phyloP scores from a whole-genome alignment of 176 grass and related monocot species.

The Microstegium vimineum region DNA sequence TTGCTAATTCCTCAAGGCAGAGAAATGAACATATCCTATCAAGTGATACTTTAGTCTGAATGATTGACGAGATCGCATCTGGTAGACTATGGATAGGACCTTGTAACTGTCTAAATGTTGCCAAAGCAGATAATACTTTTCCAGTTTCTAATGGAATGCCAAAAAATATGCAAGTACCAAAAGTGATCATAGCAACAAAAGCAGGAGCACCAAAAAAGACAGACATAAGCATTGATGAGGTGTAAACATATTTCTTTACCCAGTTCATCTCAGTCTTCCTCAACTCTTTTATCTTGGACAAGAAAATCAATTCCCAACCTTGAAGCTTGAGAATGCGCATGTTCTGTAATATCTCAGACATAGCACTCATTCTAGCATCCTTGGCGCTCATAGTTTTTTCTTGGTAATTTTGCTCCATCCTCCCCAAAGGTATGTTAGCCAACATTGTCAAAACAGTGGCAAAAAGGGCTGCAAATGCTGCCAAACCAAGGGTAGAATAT shows the following conservation, averaged over 20 bases:
- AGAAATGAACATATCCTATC: conserved; percentile 60
- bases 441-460: conserved; percentile 52
- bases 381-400: conserved; percentile 66
- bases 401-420: conserved; percentile 45
- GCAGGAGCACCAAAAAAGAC: conserved; percentile 63
- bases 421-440: conserved; percentile 52
- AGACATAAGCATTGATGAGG: conserved; percentile 40
- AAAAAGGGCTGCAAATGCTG: conserved; percentile 46
- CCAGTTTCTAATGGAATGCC: conserved; percentile 67
- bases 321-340: conserved; percentile 90
- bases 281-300: conserved; percentile 58
- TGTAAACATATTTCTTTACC: conserved; percentile 56
- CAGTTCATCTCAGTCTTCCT: conserved; percentile 63
- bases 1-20: conserved; percentile 48
- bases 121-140: conserved; percentile 66
- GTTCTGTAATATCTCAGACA: conserved; percentile 68
- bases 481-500: conserved; percentile 46
- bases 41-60: conserved; percentile 78
- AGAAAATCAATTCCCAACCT: conserved; percentile 77
- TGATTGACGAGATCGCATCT: conserved; percentile 35
- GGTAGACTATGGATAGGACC: conserved; percentile 63
- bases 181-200: conserved; percentile 60
- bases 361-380: conserved; percentile 68
- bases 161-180: conserved; percentile 53
- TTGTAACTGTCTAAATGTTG: conserved; percentile 71